These are phyloP conservation scores for Candida maesae DNA, from an alignment of 805 yeast species.

Conservation along the genomic window DNA sequence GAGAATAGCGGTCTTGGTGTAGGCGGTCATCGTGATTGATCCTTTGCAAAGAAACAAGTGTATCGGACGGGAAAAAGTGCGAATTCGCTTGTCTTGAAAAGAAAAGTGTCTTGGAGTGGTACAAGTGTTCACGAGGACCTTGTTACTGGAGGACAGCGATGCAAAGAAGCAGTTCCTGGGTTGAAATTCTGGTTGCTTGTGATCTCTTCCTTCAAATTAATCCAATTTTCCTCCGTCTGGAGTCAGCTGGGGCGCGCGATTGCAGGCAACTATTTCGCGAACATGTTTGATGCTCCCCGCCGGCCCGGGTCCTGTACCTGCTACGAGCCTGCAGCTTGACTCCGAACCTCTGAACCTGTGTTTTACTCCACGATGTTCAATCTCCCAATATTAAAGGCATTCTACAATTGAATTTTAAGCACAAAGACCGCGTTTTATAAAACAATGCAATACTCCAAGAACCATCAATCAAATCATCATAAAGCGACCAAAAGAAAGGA, in stretches of 20 bases:
- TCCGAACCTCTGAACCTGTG: too few relatives aligned
- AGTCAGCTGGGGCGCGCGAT: slow-evolving; percentile 5
- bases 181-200: slow-evolving; percentile 3
- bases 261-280: slow-evolving; percentile 4
- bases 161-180: not conserved
- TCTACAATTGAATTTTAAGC: not conserved
- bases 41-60: not conserved
- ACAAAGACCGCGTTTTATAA: not conserved
- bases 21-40: slow-evolving; percentile 25
- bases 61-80: not conserved
- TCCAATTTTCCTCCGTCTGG: slow-evolving; percentile 11
- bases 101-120: not conserved
- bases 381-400: not conserved
- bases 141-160: not conserved
- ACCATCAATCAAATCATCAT: not conserved
- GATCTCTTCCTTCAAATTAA: slow-evolving; percentile 11
- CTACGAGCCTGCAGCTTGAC: too few relatives aligned
- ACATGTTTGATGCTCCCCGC: not conserved
- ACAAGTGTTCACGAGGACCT: not conserved
- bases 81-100: too few relatives aligned
- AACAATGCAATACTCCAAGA: not conserved
- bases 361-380: too few relatives aligned
- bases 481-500: not conserved
- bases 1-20: slow-evolving; percentile 83
- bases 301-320: too few relatives aligned